Percentiles rank a stretch among this genome's conserved stretches.
Evolutionary conservation across 2,329 filamentous ascomycete species (phyloP).

Genomic region (Penicillium brasilianum): DNA sequence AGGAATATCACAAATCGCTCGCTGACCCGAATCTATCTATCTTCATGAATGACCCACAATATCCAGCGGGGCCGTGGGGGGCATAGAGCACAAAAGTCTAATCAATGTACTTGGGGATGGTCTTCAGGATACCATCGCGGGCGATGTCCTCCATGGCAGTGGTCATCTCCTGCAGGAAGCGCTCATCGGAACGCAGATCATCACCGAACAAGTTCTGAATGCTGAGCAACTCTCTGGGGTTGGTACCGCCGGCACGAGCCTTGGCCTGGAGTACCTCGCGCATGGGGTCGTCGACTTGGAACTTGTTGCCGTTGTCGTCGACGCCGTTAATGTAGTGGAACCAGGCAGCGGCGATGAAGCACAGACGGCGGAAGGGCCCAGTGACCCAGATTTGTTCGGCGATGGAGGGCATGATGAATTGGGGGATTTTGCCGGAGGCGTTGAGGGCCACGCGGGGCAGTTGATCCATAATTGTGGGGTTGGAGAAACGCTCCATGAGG

Average conservation of each 20-base stretch:
- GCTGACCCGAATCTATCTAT: conserved; percentile 1
- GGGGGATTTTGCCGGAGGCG: conserved; percentile 60
- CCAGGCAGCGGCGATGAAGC: conserved; percentile 57
- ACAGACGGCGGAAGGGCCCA: conserved; percentile 54
- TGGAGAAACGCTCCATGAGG: conserved; percentile 60
- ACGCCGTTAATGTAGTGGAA: conserved; percentile 59
- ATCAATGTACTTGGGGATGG: conserved; percentile 56
- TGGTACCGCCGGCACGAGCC: conserved; percentile 51
- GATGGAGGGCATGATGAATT: conserved; percentile 48
- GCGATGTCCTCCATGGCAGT: conserved; percentile 55
- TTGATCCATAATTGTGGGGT: conserved; percentile 63
- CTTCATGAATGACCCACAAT: background rate
- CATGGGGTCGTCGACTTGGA: conserved; percentile 56
- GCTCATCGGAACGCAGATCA: conserved; percentile 55
- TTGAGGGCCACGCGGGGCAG: conserved; percentile 58
- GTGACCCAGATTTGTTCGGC: conserved; percentile 52
- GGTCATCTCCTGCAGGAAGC: conserved; percentile 55
- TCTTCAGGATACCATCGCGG: conserved; percentile 56
- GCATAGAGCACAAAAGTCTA: conserved; percentile 18
- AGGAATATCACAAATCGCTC: background rate
- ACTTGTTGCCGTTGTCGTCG: conserved; percentile 53
- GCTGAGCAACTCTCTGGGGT: conserved; percentile 52
- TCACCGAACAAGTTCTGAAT: conserved; percentile 58
- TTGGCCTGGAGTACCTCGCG: conserved; percentile 54
- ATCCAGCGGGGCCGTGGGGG: background rate